Conservation (phyloP, 2,329 filamentous ascomycete genomes). For the Ceratocystis huliohia region DNA sequence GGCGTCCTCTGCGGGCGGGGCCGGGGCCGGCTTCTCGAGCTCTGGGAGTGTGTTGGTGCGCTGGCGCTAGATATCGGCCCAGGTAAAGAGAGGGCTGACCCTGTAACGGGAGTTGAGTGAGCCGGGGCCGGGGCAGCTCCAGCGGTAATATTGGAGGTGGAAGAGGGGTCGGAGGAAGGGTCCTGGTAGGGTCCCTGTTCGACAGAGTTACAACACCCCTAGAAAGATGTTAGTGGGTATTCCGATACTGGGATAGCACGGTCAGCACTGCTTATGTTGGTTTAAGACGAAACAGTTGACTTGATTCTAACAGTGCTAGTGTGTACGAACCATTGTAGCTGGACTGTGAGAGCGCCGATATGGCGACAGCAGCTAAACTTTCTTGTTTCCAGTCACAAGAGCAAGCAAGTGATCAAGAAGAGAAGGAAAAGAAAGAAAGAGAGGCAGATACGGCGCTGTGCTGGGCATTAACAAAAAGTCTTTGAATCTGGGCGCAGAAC, state of each 20-base stretch:
- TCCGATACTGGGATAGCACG: not conserved
- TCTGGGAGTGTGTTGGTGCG: not conserved
- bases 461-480: not conserved
- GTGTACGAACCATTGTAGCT: not conserved
- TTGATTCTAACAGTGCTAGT: not conserved
- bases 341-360: not conserved
- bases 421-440: not conserved
- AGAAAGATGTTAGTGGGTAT: conserved; percentile 5
- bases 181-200: conserved; percentile 2
- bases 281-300: not conserved
- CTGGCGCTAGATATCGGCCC: not conserved
- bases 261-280: not conserved
- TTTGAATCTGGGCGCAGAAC: not conserved
- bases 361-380: not conserved
- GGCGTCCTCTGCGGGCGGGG: not conserved
- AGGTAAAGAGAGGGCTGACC: not conserved
- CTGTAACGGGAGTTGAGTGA: not conserved
- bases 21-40: not conserved
- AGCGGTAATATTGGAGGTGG: conserved; percentile 2
- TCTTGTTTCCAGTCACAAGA: not conserved
- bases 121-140: not conserved
- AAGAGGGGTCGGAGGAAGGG: conserved; percentile 1
- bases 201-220: conserved; percentile 11
- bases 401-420: not conserved
- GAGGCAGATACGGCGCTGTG: not conserved